These are phyloP conservation scores for Solanum lycopersicoides DNA, from an alignment of 257 asterid species.

Conservation along the genomic window DNA sequence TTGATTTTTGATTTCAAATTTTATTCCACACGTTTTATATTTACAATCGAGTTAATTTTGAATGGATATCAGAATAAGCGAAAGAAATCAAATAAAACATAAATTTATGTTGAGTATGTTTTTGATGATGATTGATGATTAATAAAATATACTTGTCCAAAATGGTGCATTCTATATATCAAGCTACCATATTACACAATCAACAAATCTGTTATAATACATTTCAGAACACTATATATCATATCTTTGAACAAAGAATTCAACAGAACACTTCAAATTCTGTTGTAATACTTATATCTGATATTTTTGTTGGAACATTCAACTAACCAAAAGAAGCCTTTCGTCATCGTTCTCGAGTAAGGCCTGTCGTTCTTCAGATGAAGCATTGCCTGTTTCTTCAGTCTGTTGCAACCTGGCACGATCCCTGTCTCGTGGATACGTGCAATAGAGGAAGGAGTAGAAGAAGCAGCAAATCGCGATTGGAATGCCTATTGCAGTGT, in stretches of 20 bases:
- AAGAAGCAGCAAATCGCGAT: constrained; percentile 50
- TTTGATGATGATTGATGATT: no score
- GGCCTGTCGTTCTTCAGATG: constrained; percentile 14
- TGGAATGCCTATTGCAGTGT: constrained; percentile 84
- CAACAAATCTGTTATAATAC: background rate
- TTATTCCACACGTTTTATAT: no score
- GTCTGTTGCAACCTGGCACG: constrained; percentile 49
- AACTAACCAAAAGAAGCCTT: constrained; percentile 28
- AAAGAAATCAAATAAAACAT: no score
- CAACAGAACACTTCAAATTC: background rate
- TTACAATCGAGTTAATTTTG: no score
- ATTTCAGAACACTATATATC: background rate
- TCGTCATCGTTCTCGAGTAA: constrained; percentile 34
- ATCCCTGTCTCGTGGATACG: constrained; percentile 24
- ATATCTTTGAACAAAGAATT: background rate
- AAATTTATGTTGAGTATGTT: no score
- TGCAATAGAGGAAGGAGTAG: constrained; percentile 24
- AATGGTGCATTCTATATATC: no score
- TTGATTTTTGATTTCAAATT: no score
- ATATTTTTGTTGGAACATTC: background rate
- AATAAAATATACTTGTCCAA: background rate
- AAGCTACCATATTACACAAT: background rate
- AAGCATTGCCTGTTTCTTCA: background rate
- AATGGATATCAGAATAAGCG: no score
- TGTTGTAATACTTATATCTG: background rate